These are phyloP conservation scores for Combretum micranthum DNA, from an alignment of 345 rosid species.

Conservation along the genomic window DNA sequence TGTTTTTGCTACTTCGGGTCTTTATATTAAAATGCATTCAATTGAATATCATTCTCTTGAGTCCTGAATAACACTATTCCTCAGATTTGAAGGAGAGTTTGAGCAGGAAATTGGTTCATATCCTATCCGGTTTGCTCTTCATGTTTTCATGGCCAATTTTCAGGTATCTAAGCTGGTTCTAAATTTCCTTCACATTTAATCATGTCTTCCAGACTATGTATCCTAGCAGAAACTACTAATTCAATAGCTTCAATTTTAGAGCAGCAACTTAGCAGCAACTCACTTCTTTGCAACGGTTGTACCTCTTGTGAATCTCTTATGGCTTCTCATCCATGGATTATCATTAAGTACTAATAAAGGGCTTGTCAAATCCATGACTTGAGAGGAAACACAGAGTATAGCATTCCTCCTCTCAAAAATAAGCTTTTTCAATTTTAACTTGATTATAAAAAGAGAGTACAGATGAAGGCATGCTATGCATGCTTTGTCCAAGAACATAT, in stretches of 20 bases:
- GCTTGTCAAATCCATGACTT: slow-evolving; percentile 64
- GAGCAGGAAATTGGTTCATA: slow-evolving; percentile 86
- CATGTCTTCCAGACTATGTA: background rate
- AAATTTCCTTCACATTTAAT: slow-evolving; percentile 1
- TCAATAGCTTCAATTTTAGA: slow-evolving; percentile 30
- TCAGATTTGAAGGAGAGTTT: slow-evolving; percentile 38
- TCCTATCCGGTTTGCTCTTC: slow-evolving; percentile 71
- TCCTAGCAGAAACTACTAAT: background rate
- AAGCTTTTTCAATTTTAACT: background rate
- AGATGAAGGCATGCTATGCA: too few relatives aligned
- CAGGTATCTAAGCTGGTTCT: slow-evolving; percentile 35
- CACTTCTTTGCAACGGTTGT: slow-evolving; percentile 75
- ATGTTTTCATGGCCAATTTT: slow-evolving; percentile 75
- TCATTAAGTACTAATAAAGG: slow-evolving; percentile 45
- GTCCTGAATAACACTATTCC: background rate
- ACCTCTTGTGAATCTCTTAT: slow-evolving; percentile 58
- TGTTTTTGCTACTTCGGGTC: too few relatives aligned
- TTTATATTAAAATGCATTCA: too few relatives aligned
- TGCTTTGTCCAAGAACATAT: too few relatives aligned
- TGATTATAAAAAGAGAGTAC: too few relatives aligned
- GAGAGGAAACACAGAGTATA: slow-evolving; percentile 81
- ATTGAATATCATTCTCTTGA: background rate
- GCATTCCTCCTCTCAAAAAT: background rate
- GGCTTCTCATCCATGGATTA: slow-evolving; percentile 64
- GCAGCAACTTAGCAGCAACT: slow-evolving; percentile 59